Evolutionary conservation across 805 yeast species (phyloP).

Genomic region (Ascoidea asiatica): DNA sequence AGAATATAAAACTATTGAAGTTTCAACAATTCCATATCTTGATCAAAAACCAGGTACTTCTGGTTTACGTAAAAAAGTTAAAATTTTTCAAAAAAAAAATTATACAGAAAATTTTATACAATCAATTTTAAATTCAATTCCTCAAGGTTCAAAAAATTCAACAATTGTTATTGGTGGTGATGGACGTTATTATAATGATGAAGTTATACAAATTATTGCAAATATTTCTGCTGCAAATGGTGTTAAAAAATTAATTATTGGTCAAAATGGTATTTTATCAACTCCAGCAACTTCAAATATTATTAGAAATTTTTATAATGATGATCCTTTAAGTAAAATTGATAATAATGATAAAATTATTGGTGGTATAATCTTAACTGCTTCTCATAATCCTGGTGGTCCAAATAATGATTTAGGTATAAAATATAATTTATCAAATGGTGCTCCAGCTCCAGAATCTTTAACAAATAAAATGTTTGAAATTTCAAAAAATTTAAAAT

Average conservation of each 20-base stretch:
- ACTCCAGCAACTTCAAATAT: constrained; percentile 97
- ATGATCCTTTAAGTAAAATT: too few species aligned
- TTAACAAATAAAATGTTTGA: constrained; percentile 83
- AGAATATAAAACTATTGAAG: constrained; percentile 14
- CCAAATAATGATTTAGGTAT: constrained; percentile 87
- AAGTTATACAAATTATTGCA: constrained; percentile 69
- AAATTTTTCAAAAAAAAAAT: constrained; percentile 62
- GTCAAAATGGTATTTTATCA: constrained; percentile 77
- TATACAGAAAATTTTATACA: constrained; percentile 94
- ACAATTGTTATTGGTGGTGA: constrained; percentile 92
- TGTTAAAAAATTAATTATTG: constrained; percentile 71
- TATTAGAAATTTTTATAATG: constrained; percentile 54
- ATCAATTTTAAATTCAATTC: constrained; percentile 72
- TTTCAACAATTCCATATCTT: constrained; percentile 59
- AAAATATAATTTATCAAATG: constrained; percentile 87
- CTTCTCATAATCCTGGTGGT: constrained; percentile 97
- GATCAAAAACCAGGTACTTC: constrained; percentile 99
- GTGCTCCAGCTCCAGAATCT: constrained; percentile 97
- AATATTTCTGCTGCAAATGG: constrained; percentile 86
- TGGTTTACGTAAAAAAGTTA: constrained; percentile 86
- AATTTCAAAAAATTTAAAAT: constrained; percentile 39
- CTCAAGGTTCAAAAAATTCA: constrained; percentile 70
- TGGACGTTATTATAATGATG: constrained; percentile 83
- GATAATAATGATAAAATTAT: constrained; percentile 39
- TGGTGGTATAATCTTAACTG: constrained; percentile 93